phyloP scores from a whole-genome alignment of 2,329 filamentous ascomycete genomes.

The Fusarium sororula region DNA sequence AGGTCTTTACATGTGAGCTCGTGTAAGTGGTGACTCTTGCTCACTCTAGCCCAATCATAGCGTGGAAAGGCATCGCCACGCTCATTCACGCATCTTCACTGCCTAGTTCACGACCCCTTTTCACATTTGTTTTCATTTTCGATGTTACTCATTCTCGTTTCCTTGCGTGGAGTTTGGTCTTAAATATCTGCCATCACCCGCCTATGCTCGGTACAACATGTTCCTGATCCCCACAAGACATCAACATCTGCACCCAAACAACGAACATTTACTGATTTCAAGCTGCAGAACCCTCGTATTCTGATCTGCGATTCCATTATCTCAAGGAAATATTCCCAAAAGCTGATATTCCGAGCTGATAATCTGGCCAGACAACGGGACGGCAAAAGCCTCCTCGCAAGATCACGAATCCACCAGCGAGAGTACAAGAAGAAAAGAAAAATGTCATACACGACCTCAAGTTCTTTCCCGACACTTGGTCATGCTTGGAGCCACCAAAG shows the following conservation, averaged over 20 bases:
- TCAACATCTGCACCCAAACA: neutral
- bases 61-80: conserved; percentile 12
- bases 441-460: no score
- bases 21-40: neutral
- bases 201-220: neutral
- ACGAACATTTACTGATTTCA: neutral
- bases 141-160: neutral
- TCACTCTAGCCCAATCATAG: conserved; percentile 1
- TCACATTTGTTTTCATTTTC: neutral
- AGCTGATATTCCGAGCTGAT: neutral
- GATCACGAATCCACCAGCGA: neutral
- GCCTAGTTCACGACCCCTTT: neutral
- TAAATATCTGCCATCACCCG: neutral
- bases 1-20: neutral
- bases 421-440: neutral
- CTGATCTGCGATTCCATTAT: neutral
- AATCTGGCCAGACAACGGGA: neutral
- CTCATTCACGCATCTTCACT: neutral
- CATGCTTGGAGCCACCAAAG: neutral
- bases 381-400: neutral
- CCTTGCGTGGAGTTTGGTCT: neutral
- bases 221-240: neutral
- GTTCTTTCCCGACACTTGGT: no score
- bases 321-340: neutral
- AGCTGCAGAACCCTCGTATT: neutral